Percentiles rank a stretch among this genome's conserved stretches.
These are phyloP conservation scores for Xanthoconium separans DNA, from an alignment of 1,284 basidiomycete species.

Conservation along the genomic window DNA sequence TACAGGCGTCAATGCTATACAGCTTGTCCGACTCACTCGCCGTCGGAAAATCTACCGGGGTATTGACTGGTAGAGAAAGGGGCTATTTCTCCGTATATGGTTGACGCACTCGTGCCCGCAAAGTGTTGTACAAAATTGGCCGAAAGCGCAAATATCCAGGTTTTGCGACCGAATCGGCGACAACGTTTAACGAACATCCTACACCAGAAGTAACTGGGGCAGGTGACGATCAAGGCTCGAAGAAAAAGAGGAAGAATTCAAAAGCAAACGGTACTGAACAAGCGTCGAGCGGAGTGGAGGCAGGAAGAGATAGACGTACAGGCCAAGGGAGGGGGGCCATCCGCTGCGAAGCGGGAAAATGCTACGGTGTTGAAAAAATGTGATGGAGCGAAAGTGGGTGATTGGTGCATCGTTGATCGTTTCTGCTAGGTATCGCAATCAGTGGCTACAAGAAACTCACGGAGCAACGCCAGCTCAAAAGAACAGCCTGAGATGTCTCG, in stretches of 20 bases:
- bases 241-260: constrained; percentile 46
- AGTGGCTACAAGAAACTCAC: constrained; percentile 40
- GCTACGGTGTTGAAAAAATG: constrained; percentile 5
- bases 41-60: too few species aligned
- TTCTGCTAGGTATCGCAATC: constrained; percentile 19
- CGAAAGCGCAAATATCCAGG: constrained; percentile 67
- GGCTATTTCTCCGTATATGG: constrained; percentile 6
- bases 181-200: constrained; percentile 3
- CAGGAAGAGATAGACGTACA: neutral
- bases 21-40: too few species aligned
- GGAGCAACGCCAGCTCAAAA: constrained; percentile 65
- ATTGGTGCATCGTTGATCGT: constrained; percentile 8
- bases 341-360: neutral
- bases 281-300: neutral
- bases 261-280: constrained; percentile 28
- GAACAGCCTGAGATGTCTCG: constrained; percentile 68
- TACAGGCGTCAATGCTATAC: too few species aligned
- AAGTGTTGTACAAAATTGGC: constrained; percentile 45
- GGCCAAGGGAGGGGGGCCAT: neutral
- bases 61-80: constrained; percentile 7
- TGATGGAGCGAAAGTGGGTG: constrained; percentile 15
- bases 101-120: too few species aligned
- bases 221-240: constrained; percentile 23
- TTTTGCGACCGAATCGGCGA: constrained; percentile 34
- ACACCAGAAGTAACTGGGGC: constrained; percentile 1